phyloP scores from a whole-genome alignment of 139 green algal species.

The Chlamydomonas sp. region DNA sequence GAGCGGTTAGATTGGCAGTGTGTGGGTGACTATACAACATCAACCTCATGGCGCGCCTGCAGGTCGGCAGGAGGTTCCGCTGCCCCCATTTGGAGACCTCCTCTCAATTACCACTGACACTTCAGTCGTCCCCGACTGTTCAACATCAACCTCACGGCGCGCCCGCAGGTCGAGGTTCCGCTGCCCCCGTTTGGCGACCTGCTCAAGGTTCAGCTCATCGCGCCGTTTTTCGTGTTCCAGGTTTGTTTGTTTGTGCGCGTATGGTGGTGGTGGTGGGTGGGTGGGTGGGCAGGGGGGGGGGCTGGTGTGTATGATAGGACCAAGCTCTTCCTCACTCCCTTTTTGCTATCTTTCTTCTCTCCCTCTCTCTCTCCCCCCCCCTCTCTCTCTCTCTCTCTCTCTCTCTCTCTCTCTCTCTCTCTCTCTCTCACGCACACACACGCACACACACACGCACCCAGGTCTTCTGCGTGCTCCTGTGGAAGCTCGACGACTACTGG shows the following conservation, averaged over 20 bases:
- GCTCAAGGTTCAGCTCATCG: constrained; percentile 87
- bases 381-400: background rate
- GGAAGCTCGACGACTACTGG: constrained; percentile 91
- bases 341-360: background rate
- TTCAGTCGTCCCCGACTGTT: background rate
- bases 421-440: no score
- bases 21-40: constrained; percentile 5
- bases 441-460: no score
- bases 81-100: constrained; percentile 65
- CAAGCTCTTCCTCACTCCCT: no score
- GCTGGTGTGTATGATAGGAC: background rate
- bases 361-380: background rate
- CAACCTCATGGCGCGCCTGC: no score
- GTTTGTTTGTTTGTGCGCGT: constrained; percentile 28
- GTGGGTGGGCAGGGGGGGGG: no score
- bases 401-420: no score
- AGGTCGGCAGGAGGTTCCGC: constrained; percentile 53
- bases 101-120: no score
- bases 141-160: constrained; percentile 13
- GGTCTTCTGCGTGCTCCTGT: constrained; percentile 88
- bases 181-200: constrained; percentile 66
- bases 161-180: constrained; percentile 55
- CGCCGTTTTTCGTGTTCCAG: constrained; percentile 97
- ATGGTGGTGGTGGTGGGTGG: no score
- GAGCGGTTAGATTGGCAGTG: no score